A percentile compares a stretch with the other conserved stretches of the same genome.
Evolutionary conservation across 805 yeast genomes (phyloP).

Genomic region (Kluyveromyces lactis): DNA sequence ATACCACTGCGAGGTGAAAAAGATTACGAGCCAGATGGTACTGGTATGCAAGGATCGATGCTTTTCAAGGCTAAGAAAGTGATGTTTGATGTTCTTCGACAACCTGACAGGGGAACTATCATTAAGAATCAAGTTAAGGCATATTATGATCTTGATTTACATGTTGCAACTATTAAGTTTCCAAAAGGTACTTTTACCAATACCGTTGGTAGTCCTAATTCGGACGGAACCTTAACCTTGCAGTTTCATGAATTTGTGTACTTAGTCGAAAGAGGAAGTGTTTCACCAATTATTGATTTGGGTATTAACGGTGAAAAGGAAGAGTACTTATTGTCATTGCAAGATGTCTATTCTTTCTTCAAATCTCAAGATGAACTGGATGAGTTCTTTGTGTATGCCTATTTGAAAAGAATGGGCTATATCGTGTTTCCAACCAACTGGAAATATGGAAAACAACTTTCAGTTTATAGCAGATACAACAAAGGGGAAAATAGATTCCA

Average conservation of each 20-base stretch:
- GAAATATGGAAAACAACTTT: neutral
- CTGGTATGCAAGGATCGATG: conserved; percentile 39
- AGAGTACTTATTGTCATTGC: conserved; percentile 43
- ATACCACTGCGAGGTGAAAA: conserved; percentile 76
- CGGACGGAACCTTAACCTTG: conserved; percentile 42
- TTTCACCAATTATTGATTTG: conserved; percentile 35
- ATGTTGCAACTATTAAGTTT: conserved; percentile 33
- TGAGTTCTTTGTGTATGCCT: conserved; percentile 58
- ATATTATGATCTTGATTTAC: conserved; percentile 33
- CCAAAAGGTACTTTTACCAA: conserved; percentile 69
- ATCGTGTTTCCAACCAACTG: conserved; percentile 33
- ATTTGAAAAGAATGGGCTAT: conserved; percentile 73
- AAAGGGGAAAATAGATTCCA: too few species aligned
- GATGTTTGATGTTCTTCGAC: conserved; percentile 61
- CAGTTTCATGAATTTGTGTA: conserved; percentile 65
- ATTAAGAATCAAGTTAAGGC: conserved; percentile 45
- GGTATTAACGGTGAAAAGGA: conserved; percentile 10
- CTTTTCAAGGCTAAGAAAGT: conserved; percentile 50
- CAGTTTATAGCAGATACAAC: neutral
- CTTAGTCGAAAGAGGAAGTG: conserved; percentile 71
- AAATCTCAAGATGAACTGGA: conserved; percentile 37
- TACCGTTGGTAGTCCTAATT: conserved; percentile 58
- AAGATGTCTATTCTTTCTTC: conserved; percentile 52
- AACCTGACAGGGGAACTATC: conserved; percentile 38
- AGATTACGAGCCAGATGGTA: conserved; percentile 79